These are phyloP conservation scores for Phytophthora palmivora DNA, from an alignment of 352 stramenopile genomes.

Conservation along the genomic window DNA sequence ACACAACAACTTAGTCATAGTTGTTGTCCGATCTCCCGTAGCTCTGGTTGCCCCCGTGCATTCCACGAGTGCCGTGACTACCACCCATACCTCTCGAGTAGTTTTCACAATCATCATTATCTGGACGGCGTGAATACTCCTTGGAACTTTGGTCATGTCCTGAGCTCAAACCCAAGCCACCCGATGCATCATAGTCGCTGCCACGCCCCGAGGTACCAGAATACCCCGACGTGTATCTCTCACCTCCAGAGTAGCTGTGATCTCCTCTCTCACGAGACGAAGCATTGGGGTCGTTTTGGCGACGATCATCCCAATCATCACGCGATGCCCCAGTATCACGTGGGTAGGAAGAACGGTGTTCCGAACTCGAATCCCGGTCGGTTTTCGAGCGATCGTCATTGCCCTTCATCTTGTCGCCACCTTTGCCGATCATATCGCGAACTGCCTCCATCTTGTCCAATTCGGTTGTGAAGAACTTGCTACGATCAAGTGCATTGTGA, in stretches of 20 bases:
- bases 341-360: constrained; percentile 33
- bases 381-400: constrained; percentile 11
- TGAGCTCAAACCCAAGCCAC: constrained; percentile 4
- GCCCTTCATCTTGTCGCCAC: constrained; percentile 11
- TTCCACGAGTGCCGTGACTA: constrained; percentile 11
- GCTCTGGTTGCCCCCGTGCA: constrained; percentile 9
- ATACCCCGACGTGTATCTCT: constrained; percentile 26
- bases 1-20: constrained; percentile 13
- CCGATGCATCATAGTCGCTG: not conserved
- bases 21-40: constrained; percentile 16
- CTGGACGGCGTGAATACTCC: constrained; percentile 9
- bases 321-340: constrained; percentile 9
- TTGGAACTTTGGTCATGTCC: constrained; percentile 7
- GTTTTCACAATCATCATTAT: constrained; percentile 3
- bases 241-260: constrained; percentile 25
- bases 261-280: constrained; percentile 13
- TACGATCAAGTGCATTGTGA: no score
- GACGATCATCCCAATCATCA: constrained; percentile 15
- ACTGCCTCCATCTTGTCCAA: constrained; percentile 30
- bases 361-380: constrained; percentile 4
- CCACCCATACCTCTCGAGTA: no score
- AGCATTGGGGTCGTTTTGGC: constrained; percentile 7
- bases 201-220: constrained; percentile 2
- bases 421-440: constrained; percentile 22
- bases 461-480: constrained; percentile 29